Base-by-base conservation (phyloP, 345 rosid genomes). In the Turritis glabra region DNA sequence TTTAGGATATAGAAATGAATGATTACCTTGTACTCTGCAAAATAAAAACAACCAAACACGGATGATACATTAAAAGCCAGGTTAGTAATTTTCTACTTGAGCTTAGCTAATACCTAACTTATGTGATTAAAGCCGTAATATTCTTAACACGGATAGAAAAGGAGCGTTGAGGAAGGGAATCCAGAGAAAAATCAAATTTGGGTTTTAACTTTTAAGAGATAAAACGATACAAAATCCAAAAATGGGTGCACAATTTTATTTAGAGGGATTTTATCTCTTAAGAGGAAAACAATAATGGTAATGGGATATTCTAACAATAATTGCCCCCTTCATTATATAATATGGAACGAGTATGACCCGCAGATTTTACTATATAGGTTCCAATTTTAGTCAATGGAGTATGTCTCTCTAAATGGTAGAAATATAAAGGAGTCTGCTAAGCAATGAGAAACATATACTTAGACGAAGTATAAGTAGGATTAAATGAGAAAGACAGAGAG, bases 1-100 rank as follows among this genome's bases (percentile, higher is more conserved):
- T 67, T 38, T 59, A 69, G 54, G 72, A 60, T 55, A 59, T 67
- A 61, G 75, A 78, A 57, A 67, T 65, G 72, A 76, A 69, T 57
- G 81, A 86, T 84, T 89, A 92, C 99, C 99, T 85, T 85, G 97
- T 72, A 85, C 85, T 80, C 99, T 95, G 97, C 96, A 88, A 81
- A 80, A 80, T 2, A 78, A 81, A 78, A 65, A 26, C 40, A 35
- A 46, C 68, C 37, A 81, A 69, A 76, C 38, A 70, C 12, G 19
- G 30, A 63, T 46, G 33, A 54, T 18, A 63, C 13, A 5, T 77
- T 46, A 70, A 11, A 69, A 64, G 18, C 27, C 22, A 59, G 47
- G 19, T 59, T 29, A 30, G 47, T 38, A 41, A 67, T 14, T 7
- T 8, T 14, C 66, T n/a, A n/a, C n/a, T 40, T 38, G 5, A 33